Base-by-base conservation (phyloP, 345 rosid species). In the Eucalyptus marginata region DNA sequence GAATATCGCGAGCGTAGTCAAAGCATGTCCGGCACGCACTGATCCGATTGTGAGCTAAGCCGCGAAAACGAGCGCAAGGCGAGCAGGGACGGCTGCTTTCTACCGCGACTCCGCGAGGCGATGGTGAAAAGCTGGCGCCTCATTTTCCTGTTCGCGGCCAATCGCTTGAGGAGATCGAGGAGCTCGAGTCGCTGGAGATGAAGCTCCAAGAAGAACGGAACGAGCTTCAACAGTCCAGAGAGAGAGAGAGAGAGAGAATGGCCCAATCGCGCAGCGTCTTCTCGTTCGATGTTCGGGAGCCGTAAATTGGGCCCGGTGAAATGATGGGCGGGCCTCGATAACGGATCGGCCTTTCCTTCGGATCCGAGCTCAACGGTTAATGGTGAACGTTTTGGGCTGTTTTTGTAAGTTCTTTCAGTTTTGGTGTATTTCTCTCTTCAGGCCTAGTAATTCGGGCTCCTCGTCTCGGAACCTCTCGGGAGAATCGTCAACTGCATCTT, bases 41-140 rank as follows among this genome's bases (percentile, higher is more conserved):
- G 89, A 20, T 88, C 44, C 51, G 91, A 87, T 85, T 81, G 92
- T 17, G 90, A 90, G 25, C 40, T 25, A 20, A 46, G 80, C 13
- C 85, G 89, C 50, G 93, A 93, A 90, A 92, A 89, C 15, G 93
- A 92, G 47, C 93, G 94, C 5, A 92, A 89, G 83, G 87, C 12
- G 87, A 89, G 71, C 88, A 56, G 52, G 17, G 79, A 27, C 29
- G 86, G 88, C 13, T 88, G 86, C 6, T 90, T 90, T 36, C 91
- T 85, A 86, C 84, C 56, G 84, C 84, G 92, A 62, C 84, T 80
- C 58, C n/a, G 90, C 22, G 87, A 64, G 44, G 87, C 89, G 36
- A 87, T n/a, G 29, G 68, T 40, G 64, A 87, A 81, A 27, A 87
- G 49, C 31, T 1, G 86, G 52, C 1, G 85, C 85, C 87, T 86